A percentile compares a stretch with the other conserved stretches of the same genome.
These are phyloP conservation scores for Clausena lansium DNA, from an alignment of 345 rosid genomes.

Conservation along the genomic window DNA sequence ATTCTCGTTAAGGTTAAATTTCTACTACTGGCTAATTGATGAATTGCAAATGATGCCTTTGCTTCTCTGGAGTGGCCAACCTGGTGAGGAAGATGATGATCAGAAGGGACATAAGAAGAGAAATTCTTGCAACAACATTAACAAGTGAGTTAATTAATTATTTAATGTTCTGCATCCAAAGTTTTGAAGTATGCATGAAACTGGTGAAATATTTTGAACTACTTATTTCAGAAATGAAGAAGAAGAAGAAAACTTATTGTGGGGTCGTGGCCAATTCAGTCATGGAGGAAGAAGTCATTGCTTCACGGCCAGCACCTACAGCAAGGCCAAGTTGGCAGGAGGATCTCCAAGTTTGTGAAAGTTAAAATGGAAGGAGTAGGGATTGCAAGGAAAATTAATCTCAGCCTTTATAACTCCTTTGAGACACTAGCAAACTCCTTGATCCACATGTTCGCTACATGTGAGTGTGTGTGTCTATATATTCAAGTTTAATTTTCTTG, in stretches of 20 bases:
- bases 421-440: conserved; percentile 43
- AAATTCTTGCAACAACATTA: conserved; percentile 24
- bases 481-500: background rate
- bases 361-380: conserved; percentile 79
- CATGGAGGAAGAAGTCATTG: conserved; percentile 52
- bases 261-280: conserved; percentile 80
- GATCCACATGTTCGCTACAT: conserved; percentile 47
- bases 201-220: background rate
- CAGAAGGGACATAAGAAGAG: conserved; percentile 20
- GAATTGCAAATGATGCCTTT: conserved; percentile 18
- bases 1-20: too few species aligned
- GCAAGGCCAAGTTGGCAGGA: conserved; percentile 14
- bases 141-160: conserved; percentile 34
- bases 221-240: conserved; percentile 16
- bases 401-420: conserved; percentile 45
- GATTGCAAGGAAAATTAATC: conserved; percentile 60
- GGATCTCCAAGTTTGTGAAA: conserved; percentile 49
- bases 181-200: too few species aligned
- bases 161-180: too few species aligned
- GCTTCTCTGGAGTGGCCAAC: conserved; percentile 46
- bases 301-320: conserved; percentile 18
- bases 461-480: conserved; percentile 29
- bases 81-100: conserved; percentile 57
- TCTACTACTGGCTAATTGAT: too few species aligned
- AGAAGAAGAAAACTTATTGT: conserved; percentile 39